Base-by-base conservation (phyloP, 2,329 filamentous ascomycete genomes). In the Parascedosporium putredinis region DNA sequence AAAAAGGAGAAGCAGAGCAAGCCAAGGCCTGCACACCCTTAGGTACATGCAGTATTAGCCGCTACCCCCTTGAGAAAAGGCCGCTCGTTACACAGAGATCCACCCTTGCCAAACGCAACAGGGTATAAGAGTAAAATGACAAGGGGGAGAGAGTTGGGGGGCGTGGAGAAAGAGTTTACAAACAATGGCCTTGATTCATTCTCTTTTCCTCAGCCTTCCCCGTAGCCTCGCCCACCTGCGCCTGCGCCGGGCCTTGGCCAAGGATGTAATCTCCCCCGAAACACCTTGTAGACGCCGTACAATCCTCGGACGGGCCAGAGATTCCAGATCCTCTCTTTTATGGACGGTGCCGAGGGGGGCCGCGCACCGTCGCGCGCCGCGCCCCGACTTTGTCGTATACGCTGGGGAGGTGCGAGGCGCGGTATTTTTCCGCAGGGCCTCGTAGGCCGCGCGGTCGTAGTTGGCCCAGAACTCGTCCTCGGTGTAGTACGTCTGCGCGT, bases 381-480 rank as follows among this genome's bases (percentile, higher is more conserved):
- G 25, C 27, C 43, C 40, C 47, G 22, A 84, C 79, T 64, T 86
- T 86, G 56, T 86, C 80, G 53, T 80, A 84, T 2, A 86, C 80
- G 25, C 68, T 80, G 1, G 80, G 81, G 53, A 86, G 59, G 45
- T 76, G 73, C 1, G 66, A 65, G 0, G 83, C 83, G 4, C 68
- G 64, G 57, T 85, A 86, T 58, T 75, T 78, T 22, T 62, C 60
- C 83, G 66, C 48, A 86, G 63, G 2, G 59, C 61, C 42, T 84
- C 75, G 53, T 86, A 85, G 58, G 76, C 76, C 6, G 65, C 56
- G 33, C 71, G 67, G 58, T 84, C 75, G 53, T 85, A 86, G 49
- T 77, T 70, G 8, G 67, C 61, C 82, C 83, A 86, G 60, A 87
- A 87, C 55, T 86, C 83, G 0, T 76, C 72, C 59, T 83, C 76